Conservation (phyloP, 495 filamentous ascomycete genomes). For the Podospora pseudoanserina region DNA sequence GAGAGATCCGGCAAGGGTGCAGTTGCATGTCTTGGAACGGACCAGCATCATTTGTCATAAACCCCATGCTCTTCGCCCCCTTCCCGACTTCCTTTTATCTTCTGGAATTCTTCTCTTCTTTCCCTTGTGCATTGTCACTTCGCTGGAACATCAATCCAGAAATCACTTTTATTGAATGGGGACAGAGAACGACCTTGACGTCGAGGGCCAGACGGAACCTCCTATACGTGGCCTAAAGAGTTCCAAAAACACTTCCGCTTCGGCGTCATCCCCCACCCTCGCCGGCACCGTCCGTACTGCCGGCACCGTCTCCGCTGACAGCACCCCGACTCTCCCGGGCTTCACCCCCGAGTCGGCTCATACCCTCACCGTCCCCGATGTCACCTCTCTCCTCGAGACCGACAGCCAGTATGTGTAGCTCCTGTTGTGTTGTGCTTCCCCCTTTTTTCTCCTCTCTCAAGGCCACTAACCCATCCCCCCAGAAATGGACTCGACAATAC, state of each 20-base stretch:
- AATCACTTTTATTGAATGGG: constrained; percentile 41
- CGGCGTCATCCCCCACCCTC: constrained; percentile 26
- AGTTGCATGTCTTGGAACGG: not conserved
- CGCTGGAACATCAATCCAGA: constrained; percentile 20
- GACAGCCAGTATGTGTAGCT: constrained; percentile 18
- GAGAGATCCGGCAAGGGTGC: not conserved
- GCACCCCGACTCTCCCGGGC: constrained; percentile 11
- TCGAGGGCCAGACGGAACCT: constrained; percentile 51
- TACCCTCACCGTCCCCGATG: constrained; percentile 28
- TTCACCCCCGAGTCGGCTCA: constrained; percentile 27
- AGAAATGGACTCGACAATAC: constrained; percentile 40
- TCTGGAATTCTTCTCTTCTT: constrained; percentile 12
- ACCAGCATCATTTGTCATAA: not conserved
- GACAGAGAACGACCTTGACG: constrained; percentile 44
- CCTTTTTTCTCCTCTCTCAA: not conserved
- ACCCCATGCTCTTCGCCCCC: constrained; percentile 13
- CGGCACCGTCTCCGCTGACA: constrained; percentile 13
- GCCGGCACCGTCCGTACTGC: constrained; percentile 25
- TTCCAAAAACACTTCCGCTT: constrained; percentile 27
- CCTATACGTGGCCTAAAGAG: constrained; percentile 46
- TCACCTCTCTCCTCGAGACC: constrained; percentile 26
- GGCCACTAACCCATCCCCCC: not conserved
- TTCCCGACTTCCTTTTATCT: constrained; percentile 3
- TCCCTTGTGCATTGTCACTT: constrained; percentile 8
- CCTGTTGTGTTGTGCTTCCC: not conserved